Evolutionary conservation across 352 stramenopile species (phyloP).

Genomic region (Halophytophthora batemanensis): DNA sequence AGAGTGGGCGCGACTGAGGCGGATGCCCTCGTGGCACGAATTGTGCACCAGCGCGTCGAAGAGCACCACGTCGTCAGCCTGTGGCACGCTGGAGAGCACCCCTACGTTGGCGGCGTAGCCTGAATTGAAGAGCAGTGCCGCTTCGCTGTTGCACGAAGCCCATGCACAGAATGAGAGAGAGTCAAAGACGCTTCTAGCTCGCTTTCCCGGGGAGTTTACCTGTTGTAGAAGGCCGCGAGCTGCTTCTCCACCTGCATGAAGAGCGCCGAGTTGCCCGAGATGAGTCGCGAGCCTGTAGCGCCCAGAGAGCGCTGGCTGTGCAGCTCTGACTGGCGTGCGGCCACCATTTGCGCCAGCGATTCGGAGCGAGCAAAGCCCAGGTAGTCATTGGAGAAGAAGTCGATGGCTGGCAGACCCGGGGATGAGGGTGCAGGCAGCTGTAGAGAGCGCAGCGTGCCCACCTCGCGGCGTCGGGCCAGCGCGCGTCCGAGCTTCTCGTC

Average conservation of each 20-base stretch:
- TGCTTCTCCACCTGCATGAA: constrained; percentile 87
- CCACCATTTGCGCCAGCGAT: constrained; percentile 51
- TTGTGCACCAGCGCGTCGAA: constrained; percentile 98
- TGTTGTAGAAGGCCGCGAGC: constrained; percentile 86
- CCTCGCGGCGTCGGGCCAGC: constrained; percentile 26
- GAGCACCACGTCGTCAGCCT: constrained; percentile 89
- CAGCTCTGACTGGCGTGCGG: constrained; percentile 38
- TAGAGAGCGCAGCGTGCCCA: constrained; percentile 59
- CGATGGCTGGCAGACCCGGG: constrained; percentile 37
- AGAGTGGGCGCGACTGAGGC: constrained; percentile 72
- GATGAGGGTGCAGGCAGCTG: constrained; percentile 23
- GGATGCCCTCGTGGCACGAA: constrained; percentile 93
- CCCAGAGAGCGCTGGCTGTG: constrained; percentile 22
- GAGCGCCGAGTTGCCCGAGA: constrained; percentile 92
- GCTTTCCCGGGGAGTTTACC: constrained; percentile 17
- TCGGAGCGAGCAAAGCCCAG: constrained; percentile 88
- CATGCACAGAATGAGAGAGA: constrained; percentile 6
- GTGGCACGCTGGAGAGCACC: constrained; percentile 90
- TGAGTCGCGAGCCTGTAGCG: constrained; percentile 91
- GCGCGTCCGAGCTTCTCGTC: constrained; percentile 28
- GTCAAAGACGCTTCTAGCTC: neutral
- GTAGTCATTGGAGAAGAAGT: constrained; percentile 99
- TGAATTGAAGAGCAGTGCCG: constrained; percentile 95
- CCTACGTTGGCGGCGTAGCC: constrained; percentile 97
- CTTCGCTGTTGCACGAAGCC: constrained; percentile 40